A percentile compares a stretch with the other conserved stretches of the same genome.
Conservation (phyloP, 768 basidiomycete species). For the Mycena maculata region DNA sequence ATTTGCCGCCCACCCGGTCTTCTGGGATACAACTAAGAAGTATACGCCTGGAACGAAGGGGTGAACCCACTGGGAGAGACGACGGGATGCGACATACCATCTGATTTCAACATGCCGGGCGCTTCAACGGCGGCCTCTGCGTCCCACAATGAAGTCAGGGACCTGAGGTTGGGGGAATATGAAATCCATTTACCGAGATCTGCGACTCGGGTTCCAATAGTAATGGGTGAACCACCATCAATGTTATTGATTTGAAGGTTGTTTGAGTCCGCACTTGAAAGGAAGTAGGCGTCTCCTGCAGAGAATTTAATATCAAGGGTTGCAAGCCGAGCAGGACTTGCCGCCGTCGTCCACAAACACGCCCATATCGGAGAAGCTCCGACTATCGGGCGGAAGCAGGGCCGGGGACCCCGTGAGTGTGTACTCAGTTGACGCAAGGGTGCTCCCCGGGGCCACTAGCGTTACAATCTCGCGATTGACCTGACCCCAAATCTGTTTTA, state of each 20-base stretch:
- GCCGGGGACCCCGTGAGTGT: slow-evolving; percentile 26
- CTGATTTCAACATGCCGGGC: slow-evolving; percentile 23
- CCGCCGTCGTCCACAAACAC: slow-evolving; percentile 32
- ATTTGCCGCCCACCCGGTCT: slow-evolving; percentile 13
- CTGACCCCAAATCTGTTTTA: slow-evolving; percentile 29
- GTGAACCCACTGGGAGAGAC: background rate
- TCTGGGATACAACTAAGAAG: slow-evolving; percentile 22
- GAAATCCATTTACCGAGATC: slow-evolving; percentile 7
- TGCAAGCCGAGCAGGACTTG: background rate
- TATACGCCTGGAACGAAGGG: slow-evolving; percentile 4
- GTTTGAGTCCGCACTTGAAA: slow-evolving; percentile 35
- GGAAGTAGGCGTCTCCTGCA: slow-evolving; percentile 23
- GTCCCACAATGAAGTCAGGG: background rate
- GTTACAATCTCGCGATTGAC: slow-evolving; percentile 29
- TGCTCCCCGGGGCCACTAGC: slow-evolving; percentile 23
- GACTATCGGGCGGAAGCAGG: slow-evolving; percentile 26
- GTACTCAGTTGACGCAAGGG: slow-evolving; percentile 21
- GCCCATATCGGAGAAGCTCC: slow-evolving; percentile 32
- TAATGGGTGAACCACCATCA: slow-evolving; percentile 17
- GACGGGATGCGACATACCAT: background rate
- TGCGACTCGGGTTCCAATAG: slow-evolving; percentile 21
- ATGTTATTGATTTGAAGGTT: slow-evolving; percentile 33
- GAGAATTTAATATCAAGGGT: background rate
- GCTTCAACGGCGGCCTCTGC: slow-evolving; percentile 15
- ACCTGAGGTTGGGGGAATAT: background rate